These are phyloP conservation scores for Yamadazyma triangularis DNA, from an alignment of 1,139 yeast species.

Conservation along the genomic window DNA sequence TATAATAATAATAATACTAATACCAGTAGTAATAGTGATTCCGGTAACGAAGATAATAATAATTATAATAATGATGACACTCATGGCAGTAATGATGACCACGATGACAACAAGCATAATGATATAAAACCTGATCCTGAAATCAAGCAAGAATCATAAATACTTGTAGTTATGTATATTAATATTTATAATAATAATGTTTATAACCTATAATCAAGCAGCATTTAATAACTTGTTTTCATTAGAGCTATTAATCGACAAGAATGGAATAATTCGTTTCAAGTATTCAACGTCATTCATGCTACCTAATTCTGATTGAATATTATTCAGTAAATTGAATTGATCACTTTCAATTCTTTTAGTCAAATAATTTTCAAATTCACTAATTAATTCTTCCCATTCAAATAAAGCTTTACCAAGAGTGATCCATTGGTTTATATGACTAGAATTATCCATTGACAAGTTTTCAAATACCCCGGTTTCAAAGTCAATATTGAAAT, in stretches of 20 bases:
- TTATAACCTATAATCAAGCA: too few species aligned
- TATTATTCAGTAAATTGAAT: conserved; percentile 12
- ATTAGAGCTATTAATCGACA: conserved; percentile 36
- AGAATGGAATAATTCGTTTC: conserved; percentile 35
- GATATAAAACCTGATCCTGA: too few species aligned
- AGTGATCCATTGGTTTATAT: conserved; percentile 16
- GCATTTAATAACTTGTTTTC: conserved; percentile 29
- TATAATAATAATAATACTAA: neutral
- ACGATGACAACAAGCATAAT: neutral
- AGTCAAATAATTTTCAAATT: conserved; percentile 54
- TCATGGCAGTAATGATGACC: conserved; percentile 1
- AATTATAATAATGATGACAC: conserved; percentile 3
- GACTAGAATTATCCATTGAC: neutral
- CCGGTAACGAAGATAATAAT: conserved; percentile 2
- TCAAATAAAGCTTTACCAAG: conserved; percentile 67
- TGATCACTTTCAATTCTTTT: conserved; percentile 34
- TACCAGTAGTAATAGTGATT: too few species aligned
- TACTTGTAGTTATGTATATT: too few species aligned
- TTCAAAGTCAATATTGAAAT: conserved; percentile 8
- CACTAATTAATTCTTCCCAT: conserved; percentile 53
- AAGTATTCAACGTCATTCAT: conserved; percentile 33
- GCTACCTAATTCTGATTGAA: conserved; percentile 8
- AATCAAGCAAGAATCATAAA: too few species aligned
- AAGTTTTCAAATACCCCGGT: conserved; percentile 5
- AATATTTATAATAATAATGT: too few species aligned